phyloP scores from a whole-genome alignment of 345 rosid genomes.

The Excoecaria agallocha region DNA sequence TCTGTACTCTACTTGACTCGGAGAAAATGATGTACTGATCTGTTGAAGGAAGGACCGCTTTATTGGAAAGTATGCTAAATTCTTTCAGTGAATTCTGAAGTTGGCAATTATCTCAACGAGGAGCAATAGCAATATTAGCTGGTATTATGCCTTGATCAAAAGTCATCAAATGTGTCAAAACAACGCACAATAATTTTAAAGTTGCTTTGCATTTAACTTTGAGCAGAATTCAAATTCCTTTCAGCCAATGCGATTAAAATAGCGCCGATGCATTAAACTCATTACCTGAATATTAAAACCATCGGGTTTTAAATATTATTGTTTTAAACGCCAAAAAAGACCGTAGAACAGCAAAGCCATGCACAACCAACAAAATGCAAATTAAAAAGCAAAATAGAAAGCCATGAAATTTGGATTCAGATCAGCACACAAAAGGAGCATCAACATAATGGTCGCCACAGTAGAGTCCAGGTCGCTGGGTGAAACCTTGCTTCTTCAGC shows the following conservation, averaged over 20 bases:
- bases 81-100: no score
- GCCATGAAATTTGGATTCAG: neutral
- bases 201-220: no score
- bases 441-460: conserved; percentile 66
- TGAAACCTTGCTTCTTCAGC: conserved; percentile 74
- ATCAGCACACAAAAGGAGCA: conserved; percentile 56
- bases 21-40: no score
- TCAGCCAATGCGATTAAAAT: neutral
- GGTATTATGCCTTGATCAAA: no score
- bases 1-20: neutral
- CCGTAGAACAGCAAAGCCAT: neutral
- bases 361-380: neutral
- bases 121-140: no score
- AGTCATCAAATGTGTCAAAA: no score
- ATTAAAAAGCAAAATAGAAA: neutral
- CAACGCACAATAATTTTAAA: no score
- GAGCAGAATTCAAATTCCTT: neutral
- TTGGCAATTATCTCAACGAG: no score
- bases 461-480: conserved; percentile 92
- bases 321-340: neutral
- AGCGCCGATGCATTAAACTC: neutral
- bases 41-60: no score
- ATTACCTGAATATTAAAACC: neutral
- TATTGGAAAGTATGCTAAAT: no score
- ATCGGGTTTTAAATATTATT: neutral